phyloP scores from a whole-genome alignment of 2,329 filamentous ascomycete species.

The Xylaria sp. region DNA sequence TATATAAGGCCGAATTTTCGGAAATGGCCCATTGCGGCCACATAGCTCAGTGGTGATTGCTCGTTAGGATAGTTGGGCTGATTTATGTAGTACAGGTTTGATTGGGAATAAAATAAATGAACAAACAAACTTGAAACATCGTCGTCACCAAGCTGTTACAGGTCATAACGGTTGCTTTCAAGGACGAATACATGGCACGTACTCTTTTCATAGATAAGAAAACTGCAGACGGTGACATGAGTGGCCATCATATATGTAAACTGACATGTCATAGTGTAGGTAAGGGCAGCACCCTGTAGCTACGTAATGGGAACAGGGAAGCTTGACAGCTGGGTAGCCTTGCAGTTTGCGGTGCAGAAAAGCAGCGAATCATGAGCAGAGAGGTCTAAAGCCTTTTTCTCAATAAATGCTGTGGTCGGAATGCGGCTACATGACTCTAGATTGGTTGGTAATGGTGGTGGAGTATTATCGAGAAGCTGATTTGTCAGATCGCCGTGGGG shows the following conservation, averaged over 20 bases:
- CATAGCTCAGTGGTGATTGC: too few species aligned
- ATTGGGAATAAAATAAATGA: neutral
- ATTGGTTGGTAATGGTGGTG: conserved; percentile 4
- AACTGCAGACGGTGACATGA: too few species aligned
- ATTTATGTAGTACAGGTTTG: too few species aligned
- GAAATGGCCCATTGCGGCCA: neutral
- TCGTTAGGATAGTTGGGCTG: too few species aligned
- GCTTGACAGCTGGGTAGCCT: conserved; percentile 13
- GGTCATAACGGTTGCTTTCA: too few species aligned
- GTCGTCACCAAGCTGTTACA: neutral
- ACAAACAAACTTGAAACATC: neutral
- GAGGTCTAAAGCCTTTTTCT: neutral
- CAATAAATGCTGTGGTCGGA: conserved; percentile 18
- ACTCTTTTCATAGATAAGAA: too few species aligned
- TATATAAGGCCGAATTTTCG: too few species aligned
- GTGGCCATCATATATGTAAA: neutral
- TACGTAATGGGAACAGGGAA: neutral
- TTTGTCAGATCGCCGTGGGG: conserved; percentile 31
- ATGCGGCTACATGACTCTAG: conserved; percentile 24
- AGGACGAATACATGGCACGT: too few species aligned
- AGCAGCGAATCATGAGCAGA: conserved; percentile 20
- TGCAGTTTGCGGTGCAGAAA: conserved; percentile 15
- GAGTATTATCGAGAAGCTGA: conserved; percentile 20
- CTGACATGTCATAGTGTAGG: neutral
- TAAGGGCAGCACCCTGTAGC: too few species aligned